A percentile compares a stretch with the other conserved stretches of the same genome.
phyloP scores from a whole-genome alignment of 345 rosid genomes.

The Eucalyptus sp. region DNA sequence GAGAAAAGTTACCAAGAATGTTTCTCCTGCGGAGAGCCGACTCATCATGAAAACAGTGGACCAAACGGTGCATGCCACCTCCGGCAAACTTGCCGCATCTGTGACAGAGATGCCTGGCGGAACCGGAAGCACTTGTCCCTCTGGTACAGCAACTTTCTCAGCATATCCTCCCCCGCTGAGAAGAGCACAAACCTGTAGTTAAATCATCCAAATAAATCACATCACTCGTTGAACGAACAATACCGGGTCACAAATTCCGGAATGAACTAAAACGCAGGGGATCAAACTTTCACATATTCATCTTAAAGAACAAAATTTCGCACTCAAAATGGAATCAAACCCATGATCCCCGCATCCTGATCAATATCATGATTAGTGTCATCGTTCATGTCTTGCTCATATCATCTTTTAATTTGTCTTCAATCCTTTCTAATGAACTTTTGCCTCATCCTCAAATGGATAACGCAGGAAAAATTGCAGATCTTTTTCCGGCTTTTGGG shows the following conservation, averaged over 20 bases:
- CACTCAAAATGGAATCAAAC: background rate
- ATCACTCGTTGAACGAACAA: background rate
- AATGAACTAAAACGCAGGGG: background rate
- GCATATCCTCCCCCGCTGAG: constrained; percentile 86
- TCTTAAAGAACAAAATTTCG: background rate
- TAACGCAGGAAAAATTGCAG: background rate
- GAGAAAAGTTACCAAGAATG: constrained; percentile 39
- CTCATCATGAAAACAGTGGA: constrained; percentile 79
- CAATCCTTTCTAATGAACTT: background rate
- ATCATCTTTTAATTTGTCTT: background rate
- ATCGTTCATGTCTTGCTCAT: background rate
- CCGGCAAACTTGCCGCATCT: constrained; percentile 68
- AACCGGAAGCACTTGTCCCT: constrained; percentile 55
- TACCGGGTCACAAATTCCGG: background rate
- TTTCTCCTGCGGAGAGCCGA: constrained; percentile 46
- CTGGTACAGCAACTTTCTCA: constrained; percentile 74
- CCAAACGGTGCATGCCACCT: constrained; percentile 90
- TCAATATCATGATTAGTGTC: background rate
- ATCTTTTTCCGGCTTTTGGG: background rate
- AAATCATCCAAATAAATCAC: background rate
- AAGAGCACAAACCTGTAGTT: constrained; percentile 70
- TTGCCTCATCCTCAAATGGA: background rate
- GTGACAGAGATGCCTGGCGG: constrained; percentile 44
- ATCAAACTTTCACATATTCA: background rate
- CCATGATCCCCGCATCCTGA: background rate